phyloP scores from a whole-genome alignment of 805 yeast genomes.

The Huiozyma sinensis region DNA sequence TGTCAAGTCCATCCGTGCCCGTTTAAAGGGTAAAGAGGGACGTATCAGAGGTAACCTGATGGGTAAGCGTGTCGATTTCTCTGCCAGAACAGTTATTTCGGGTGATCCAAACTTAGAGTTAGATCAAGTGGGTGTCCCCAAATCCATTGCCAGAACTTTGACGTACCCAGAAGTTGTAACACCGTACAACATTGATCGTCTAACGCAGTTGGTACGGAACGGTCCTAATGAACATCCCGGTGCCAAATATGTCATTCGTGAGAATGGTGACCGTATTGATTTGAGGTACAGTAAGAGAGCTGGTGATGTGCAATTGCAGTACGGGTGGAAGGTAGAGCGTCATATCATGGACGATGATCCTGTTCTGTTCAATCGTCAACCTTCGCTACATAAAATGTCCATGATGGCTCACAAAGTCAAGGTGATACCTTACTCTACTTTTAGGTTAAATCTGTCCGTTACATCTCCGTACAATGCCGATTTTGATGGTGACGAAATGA shows the following conservation, averaged over 20 bases:
- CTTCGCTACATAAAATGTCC: constrained; percentile 97
- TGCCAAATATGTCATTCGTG: constrained; percentile 96
- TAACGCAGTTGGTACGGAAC: constrained; percentile 88
- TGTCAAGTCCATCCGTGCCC: constrained; percentile 96
- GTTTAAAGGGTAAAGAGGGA: constrained; percentile 98
- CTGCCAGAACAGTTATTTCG: constrained; percentile 97
- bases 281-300: constrained; percentile 94
- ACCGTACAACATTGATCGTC: constrained; percentile 88
- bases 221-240: constrained; percentile 99
- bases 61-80: constrained; percentile 99
- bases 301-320: constrained; percentile 94
- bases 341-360: constrained; percentile 97
- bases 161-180: constrained; percentile 97
- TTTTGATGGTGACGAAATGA: constrained; percentile 99
- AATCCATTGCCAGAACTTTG: constrained; percentile 88
- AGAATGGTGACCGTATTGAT: constrained; percentile 97
- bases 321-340: constrained; percentile 99
- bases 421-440: constrained; percentile 97
- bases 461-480: constrained; percentile 99
- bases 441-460: constrained; percentile 90
- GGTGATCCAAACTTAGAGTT: constrained; percentile 97
- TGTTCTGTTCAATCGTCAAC: constrained; percentile 96
- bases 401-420: constrained; percentile 99
- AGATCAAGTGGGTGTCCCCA: constrained; percentile 98
- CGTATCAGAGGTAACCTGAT: constrained; percentile 95